These are phyloP conservation scores for Pseudoturritis turrita DNA, from an alignment of 345 rosid genomes.

Conservation along the genomic window DNA sequence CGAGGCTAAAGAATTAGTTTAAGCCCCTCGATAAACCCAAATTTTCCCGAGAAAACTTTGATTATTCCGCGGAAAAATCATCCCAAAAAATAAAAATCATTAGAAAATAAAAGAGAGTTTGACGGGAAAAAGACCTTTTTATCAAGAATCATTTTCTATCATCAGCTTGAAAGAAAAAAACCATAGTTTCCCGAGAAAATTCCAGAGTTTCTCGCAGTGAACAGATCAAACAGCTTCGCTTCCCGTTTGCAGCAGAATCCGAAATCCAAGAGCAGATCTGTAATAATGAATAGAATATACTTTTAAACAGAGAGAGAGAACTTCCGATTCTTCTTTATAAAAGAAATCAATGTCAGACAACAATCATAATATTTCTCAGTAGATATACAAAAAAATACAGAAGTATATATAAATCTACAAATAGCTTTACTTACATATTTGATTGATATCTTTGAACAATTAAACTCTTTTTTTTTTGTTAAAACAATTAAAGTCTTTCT, in stretches of 20 bases:
- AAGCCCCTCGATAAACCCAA: background rate
- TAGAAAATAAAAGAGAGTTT: too few species aligned
- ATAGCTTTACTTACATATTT: conserved; percentile 2
- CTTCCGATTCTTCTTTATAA: background rate
- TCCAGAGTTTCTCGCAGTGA: background rate
- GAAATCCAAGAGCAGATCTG: conserved; percentile 29
- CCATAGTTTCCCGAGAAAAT: background rate
- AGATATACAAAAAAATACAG: too few species aligned
- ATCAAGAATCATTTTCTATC: background rate
- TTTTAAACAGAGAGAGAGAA: conserved; percentile 1
- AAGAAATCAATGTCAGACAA: conserved; percentile 8
- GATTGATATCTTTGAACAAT: background rate
- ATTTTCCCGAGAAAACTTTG: background rate
- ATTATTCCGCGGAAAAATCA: background rate
- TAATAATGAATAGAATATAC: conserved; percentile 14
- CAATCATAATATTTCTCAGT: conserved; percentile 7
- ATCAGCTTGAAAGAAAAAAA: conserved; percentile 4
- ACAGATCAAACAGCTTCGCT: background rate
- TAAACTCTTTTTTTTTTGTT: too few species aligned
- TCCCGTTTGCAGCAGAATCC: conserved; percentile 22
- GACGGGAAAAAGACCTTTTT: background rate
- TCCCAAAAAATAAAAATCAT: background rate
- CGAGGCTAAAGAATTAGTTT: background rate
- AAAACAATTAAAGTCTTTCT: conserved; percentile 10
- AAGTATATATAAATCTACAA: conserved; percentile 3